phyloP scores from a whole-genome alignment of 2,329 filamentous ascomycete genomes.

The Sporothrix mexicana region DNA sequence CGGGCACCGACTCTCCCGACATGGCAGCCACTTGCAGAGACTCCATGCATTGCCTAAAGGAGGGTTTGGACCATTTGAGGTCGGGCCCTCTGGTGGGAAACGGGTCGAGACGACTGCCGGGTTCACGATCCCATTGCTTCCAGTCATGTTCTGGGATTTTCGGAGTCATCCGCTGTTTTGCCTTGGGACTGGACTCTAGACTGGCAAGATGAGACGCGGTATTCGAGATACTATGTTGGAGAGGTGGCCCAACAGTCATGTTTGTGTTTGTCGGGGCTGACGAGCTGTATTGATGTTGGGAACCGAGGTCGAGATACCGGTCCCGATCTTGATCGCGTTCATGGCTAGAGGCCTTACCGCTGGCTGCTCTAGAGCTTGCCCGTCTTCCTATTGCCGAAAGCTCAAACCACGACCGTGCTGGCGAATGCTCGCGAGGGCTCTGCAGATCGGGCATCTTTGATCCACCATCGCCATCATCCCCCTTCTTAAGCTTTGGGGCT shows the following conservation, averaged over 20 bases:
- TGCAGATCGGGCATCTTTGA: constrained; percentile 6
- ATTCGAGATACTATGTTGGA: not conserved
- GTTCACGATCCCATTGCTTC: constrained; percentile 14
- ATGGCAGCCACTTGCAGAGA: constrained; percentile 52
- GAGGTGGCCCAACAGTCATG: not conserved
- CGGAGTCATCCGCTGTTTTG: not conserved
- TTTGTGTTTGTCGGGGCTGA: not conserved
- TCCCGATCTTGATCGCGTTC: not conserved
- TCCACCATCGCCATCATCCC: not conserved
- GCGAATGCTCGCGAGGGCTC: constrained; percentile 7
- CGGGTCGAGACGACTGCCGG: not conserved
- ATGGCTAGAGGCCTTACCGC: not conserved
- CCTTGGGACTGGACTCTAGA: not conserved
- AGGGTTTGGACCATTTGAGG: constrained; percentile 49
- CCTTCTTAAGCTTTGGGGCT: not conserved
- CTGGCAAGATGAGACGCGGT: not conserved
- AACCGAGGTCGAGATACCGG: not conserved
- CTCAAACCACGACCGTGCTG: not conserved
- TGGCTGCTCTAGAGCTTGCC: not conserved
- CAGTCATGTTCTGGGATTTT: not conserved
- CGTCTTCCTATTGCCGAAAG: not conserved
- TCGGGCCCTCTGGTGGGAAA: constrained; percentile 34
- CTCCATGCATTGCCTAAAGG: constrained; percentile 53
- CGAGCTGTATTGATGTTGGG: not conserved
- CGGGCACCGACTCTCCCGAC: constrained; percentile 41